Evolutionary conservation across 441 rosid genomes (phyloP).

Genomic region (Croton setiger): DNA sequence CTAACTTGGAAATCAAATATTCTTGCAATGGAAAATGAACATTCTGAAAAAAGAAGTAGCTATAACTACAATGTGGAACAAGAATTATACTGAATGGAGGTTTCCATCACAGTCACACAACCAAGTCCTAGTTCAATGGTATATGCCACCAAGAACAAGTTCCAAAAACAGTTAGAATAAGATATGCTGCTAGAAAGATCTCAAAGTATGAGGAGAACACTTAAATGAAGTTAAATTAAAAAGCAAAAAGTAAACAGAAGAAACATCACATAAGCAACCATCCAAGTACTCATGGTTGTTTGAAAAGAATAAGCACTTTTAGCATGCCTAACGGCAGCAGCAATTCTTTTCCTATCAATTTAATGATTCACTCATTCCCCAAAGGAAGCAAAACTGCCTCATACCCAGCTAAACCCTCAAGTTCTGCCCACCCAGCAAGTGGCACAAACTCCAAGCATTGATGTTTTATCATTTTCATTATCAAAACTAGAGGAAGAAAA

Average conservation of each 20-base stretch:
- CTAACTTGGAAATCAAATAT: constrained; percentile 10
- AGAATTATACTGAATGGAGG: background rate
- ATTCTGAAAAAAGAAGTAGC: background rate
- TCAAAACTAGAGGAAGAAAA: background rate
- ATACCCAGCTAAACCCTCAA: too few relatives aligned
- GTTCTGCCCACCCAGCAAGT: too few relatives aligned
- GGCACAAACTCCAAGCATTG: too few relatives aligned
- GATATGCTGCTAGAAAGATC: background rate
- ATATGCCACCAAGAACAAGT: background rate
- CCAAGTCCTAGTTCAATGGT: background rate
- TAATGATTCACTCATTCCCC: background rate
- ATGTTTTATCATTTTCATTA: background rate
- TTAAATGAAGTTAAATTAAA: background rate
- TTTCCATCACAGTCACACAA: constrained; percentile 9
- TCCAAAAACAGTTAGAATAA: background rate
- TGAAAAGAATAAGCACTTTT: background rate
- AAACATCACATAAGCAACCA: background rate
- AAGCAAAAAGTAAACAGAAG: background rate
- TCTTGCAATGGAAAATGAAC: background rate
- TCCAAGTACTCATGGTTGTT: background rate
- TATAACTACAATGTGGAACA: background rate
- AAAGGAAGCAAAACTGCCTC: background rate
- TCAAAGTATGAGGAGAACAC: background rate
- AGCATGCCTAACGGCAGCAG: background rate
- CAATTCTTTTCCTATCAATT: background rate